Conservation (phyloP, 768 basidiomycete species). For the Phanerodontia chrysosporium region DNA sequence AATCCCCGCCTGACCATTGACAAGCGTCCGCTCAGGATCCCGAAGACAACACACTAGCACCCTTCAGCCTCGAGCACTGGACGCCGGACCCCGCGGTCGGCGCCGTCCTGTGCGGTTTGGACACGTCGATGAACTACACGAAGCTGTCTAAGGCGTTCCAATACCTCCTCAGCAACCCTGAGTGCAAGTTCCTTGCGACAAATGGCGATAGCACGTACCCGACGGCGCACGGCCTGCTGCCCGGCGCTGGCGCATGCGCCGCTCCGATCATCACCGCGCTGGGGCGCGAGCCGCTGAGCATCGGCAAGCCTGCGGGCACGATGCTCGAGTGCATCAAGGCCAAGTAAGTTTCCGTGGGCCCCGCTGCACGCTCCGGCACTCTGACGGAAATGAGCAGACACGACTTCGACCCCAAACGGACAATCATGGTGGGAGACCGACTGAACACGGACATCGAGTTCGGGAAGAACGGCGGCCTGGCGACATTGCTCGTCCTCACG, state of each 20-base stretch:
- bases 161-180: constrained; percentile 78
- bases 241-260: constrained; percentile 81
- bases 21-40: constrained; percentile 58
- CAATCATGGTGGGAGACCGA: constrained; percentile 95
- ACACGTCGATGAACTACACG: constrained; percentile 84
- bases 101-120: constrained; percentile 95
- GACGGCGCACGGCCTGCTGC: constrained; percentile 63
- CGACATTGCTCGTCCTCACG: constrained; percentile 90
- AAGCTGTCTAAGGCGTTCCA: constrained; percentile 92
- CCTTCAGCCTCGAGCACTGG: constrained; percentile 68
- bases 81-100: constrained; percentile 72
- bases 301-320: constrained; percentile 86
- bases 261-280: constrained; percentile 76
- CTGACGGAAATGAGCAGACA: constrained; percentile 45
- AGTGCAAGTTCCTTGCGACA: constrained; percentile 82
- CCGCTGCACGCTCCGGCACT: neutral
- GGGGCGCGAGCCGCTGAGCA: constrained; percentile 65
- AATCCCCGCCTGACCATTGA: neutral
- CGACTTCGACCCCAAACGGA: constrained; percentile 77
- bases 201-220: constrained; percentile 95
- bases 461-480: constrained; percentile 79
- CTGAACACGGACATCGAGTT: constrained; percentile 95
- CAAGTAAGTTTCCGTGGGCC: constrained; percentile 39
- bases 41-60: constrained; percentile 69
- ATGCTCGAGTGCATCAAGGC: constrained; percentile 94